Base-by-base conservation (phyloP, 495 filamentous ascomycete genomes). In the Jackrogersella multiformis region DNA sequence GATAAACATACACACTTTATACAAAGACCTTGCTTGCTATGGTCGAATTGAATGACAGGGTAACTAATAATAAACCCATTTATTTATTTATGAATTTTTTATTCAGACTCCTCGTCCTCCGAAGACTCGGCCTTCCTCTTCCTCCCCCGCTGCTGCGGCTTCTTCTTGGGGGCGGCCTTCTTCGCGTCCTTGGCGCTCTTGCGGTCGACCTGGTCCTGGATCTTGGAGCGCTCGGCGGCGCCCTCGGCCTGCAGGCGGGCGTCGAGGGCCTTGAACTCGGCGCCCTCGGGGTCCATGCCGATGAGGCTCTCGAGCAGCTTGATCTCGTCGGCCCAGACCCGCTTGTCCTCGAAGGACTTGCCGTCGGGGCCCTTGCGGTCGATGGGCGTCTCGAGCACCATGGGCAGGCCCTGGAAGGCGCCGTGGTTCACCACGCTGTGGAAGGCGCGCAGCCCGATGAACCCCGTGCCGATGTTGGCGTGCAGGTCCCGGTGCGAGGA, bases 381-480 rank as follows among this genome's bases (percentile, higher is more conserved):
- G 69, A 97, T 94, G 13, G 95, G 95, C 36, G 95, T 98, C 78
- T 99, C 95, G 15, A 99, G 82, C 5, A 99, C 86, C 88, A 99
- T 92, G 2, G 95, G 95, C 51, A 98, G 68, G 9, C 86, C 87
- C 70, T 92, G 84, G 38, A 98, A 90, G 0, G 86, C 80, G 32
- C 78, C 80, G 75, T 92, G 88, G 75, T 99, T 98, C 82, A 97
- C 89, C 32, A 99, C 81, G 70, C 91, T 92, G 74, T 94, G 90
- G 71, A 99, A 99, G 1, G 93, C 90, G 28, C 92, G 86, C 7
- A 99, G 81, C 1, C 95, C 95, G 0, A 99, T 79, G 75, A 94
- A 99, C 0, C 95, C 95, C 0, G 90, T 91, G 3, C 95, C 95
- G 62, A 99, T 97, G 72, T 97, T 97, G 28, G 92, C 90, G 77